phyloP scores from a whole-genome alignment of 2,329 filamentous ascomycete genomes.

The Camillea tinctor region DNA sequence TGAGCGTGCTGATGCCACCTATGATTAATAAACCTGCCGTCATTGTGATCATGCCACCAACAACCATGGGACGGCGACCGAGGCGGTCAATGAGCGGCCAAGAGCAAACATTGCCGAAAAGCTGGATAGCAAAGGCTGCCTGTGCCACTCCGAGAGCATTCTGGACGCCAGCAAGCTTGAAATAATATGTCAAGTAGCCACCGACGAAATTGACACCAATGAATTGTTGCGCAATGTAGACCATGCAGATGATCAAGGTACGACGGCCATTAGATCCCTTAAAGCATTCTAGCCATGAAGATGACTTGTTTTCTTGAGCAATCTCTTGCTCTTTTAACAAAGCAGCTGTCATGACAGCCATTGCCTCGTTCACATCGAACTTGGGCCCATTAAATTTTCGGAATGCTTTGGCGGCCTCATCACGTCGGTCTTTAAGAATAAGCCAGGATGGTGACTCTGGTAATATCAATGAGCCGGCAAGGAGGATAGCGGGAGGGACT shows the following conservation, averaged over 20 bases:
- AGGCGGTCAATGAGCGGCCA: conserved; percentile 1
- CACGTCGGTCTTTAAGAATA: neutral
- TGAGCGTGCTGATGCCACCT: neutral
- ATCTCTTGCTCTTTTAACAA: conserved; percentile 17
- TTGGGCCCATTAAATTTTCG: neutral
- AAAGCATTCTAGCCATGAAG: conserved; percentile 29
- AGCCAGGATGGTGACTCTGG: neutral
- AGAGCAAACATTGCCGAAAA: neutral
- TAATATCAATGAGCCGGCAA: conserved; percentile 7
- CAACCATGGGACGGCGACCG: neutral
- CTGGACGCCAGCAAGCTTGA: neutral
- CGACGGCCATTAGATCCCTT: conserved; percentile 27
- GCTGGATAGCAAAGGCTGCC: neutral
- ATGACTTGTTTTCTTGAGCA: conserved; percentile 13
- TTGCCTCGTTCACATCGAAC: neutral
- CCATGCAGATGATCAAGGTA: conserved; percentile 33
- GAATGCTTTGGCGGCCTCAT: neutral
- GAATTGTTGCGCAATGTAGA: conserved; percentile 32
- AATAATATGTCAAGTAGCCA: conserved; percentile 24
- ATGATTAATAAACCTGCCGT: neutral
- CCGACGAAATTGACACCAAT: conserved; percentile 32
- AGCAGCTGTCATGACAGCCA: neutral
- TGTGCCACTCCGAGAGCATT: neutral
- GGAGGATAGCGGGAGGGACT: conserved; percentile 25
- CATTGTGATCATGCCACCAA: neutral